Evolutionary conservation across 2,329 filamentous ascomycete genomes (phyloP), one percentile per base, ranked within the genome.

Genomic region (Xenoacremonium recifei): DNA sequence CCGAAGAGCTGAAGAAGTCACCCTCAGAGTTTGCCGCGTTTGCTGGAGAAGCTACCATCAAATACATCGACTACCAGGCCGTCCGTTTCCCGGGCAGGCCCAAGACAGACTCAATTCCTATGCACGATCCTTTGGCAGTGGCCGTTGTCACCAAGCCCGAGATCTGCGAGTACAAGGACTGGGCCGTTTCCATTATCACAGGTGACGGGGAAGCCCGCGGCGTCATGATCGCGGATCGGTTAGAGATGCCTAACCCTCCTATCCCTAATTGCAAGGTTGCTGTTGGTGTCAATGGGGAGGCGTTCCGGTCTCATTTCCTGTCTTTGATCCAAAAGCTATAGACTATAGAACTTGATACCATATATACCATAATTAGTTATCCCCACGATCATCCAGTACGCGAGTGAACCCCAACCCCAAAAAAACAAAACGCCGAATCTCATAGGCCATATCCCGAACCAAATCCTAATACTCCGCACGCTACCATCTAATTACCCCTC

Each of bases 81-180:
- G 39, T 37, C 12, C 32, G 43, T 17, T 46, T 37, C 21, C 43
- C 43, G 17, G 43, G 43, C 12, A 42, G 43, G 15, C 43, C 43
- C n/a, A 42, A 36, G 29, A 42, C 35, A 13, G 35, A 37, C n/a
- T 46, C 43, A 4, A 34, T 42, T 13, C 39, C 43, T 4, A 34
- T 46, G 33, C 43, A 46, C 3, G 43, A 46, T 20, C 39, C 43
- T 3, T 29, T 46, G 15, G 43, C 43, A 15, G 43, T 46, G 31
- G 43, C 43, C 1, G 34, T 30, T 13, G 43, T 46, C 3, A 42
- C 43, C 16, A 37, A 37, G 13, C 43, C 43, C 17, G 43, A 42
- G 4, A 12, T 46, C 4, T 46, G 43, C 35, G 17, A 42, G 25
- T 46, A 42, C 15, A 39, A 20, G 21, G 39, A 46, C 5, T 37